phyloP scores from a whole-genome alignment of 108 stramenopile species.

The Conticribra guillardii region DNA sequence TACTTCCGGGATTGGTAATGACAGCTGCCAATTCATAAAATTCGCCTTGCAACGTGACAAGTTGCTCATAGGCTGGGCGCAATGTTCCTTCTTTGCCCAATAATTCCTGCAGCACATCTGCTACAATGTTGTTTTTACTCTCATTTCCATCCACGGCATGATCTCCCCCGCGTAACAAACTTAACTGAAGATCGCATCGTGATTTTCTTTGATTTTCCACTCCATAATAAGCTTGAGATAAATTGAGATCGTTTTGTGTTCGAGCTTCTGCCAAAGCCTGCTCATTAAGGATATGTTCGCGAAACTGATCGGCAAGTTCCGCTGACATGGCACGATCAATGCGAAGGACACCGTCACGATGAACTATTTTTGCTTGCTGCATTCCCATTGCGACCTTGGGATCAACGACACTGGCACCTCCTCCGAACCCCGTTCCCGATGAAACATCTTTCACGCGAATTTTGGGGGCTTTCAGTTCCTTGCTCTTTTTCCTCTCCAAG shows the following conservation, averaged over 20 bases:
- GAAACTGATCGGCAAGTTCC: slow-evolving; percentile 28
- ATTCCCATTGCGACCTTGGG: slow-evolving; percentile 19
- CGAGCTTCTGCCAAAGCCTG: slow-evolving; percentile 31
- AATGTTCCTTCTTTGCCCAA: slow-evolving; percentile 48
- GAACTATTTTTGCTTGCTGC: slow-evolving; percentile 44
- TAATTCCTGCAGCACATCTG: slow-evolving; percentile 42
- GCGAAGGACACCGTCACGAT: slow-evolving; percentile 50
- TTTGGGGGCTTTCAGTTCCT: slow-evolving; percentile 38
- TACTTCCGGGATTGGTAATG: slow-evolving; percentile 53
- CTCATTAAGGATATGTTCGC: slow-evolving; percentile 39
- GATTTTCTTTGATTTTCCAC: slow-evolving; percentile 51
- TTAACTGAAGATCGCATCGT: slow-evolving; percentile 56
- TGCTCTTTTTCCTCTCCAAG: slow-evolving; percentile 14
- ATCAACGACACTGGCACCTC: slow-evolving; percentile 6
- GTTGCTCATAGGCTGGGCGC: slow-evolving; percentile 47
- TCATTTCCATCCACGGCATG: too few relatives aligned
- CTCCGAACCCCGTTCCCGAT: slow-evolving; percentile 56
- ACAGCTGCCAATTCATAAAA: slow-evolving; percentile 67
- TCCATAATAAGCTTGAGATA: slow-evolving; percentile 41
- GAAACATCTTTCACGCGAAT: slow-evolving; percentile 27
- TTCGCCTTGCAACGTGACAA: slow-evolving; percentile 55
- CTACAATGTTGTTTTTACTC: too few relatives aligned
- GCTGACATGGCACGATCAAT: slow-evolving; percentile 40
- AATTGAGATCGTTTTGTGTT: slow-evolving; percentile 13
- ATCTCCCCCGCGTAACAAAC: slow-evolving; percentile 40